Evolutionary conservation across 306 rosid genomes (phyloP), one percentile per base, ranked within the genome.

Genomic region (Canavalia ensiformis): DNA sequence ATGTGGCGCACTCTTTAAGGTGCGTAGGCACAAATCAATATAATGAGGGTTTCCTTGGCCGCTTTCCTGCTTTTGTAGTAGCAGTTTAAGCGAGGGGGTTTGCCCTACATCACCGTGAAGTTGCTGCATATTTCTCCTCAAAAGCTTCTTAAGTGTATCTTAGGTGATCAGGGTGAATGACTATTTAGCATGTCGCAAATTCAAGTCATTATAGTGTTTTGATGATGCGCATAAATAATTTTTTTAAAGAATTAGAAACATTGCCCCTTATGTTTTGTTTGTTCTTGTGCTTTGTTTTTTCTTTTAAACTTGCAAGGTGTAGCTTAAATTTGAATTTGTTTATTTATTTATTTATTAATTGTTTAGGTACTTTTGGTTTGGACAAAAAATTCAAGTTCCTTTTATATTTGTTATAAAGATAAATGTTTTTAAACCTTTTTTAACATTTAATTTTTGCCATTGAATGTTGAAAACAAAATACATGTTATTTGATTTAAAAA

Each of bases 11-110:
- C 86, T 18, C 8, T 10, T 30, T 41, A 5, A 29, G 57, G 83
- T 84, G 87, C 51, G 83, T 84, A n/a, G 87, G 87, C 76, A 72
- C 52, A 84, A 44, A 83, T 71, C 46, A 77, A 29, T 31, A 41
- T 25, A 25, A 0, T 13, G n/a, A 44, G 6, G 79, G 83, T 68
- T 55, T 63, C 63, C 83, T 30, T 72, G 71, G 76, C 75, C 41
- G 83, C 86, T 71, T 77, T 71, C 30, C 86, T 83, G 75, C 83
- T 62, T 3, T 77, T 71, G 64, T 71, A 9, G 13, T 83, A 51
- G 83, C 83, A 83, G 83, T 34, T 62, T 11, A 57, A 77, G 83
- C 82, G 70, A 83, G 33, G 6, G 25, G 7, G 55, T 71, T 70
- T 71, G 56, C 86, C 86, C 75, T 51, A 83, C 83, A 83, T 47